Conservation (phyloP, 257 asterid genomes). For the Nyctanthes arbortristis region DNA sequence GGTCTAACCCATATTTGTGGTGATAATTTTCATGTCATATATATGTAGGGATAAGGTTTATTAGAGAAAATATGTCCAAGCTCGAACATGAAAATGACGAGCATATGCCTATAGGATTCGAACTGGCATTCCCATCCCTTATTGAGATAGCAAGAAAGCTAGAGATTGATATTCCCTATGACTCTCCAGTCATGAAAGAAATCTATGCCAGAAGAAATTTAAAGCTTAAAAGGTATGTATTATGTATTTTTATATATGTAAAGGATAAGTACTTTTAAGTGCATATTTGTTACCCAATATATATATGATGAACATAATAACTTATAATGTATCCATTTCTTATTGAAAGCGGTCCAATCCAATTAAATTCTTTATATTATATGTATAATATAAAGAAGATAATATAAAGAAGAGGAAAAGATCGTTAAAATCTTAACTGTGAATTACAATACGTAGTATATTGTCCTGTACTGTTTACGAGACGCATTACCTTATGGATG, state of each 20-base stretch:
- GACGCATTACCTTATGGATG: too few relatives aligned
- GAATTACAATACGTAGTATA: too few relatives aligned
- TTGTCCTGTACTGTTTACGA: not conserved
- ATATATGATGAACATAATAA: too few relatives aligned
- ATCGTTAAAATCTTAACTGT: too few relatives aligned
- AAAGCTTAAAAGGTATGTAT: conserved; percentile 69
- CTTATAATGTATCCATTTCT: too few relatives aligned
- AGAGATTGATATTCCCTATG: conserved; percentile 53
- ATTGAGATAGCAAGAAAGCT: conserved; percentile 62
- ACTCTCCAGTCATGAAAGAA: conserved; percentile 52
- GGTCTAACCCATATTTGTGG: not conserved
- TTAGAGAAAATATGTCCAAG: conserved; percentile 51
- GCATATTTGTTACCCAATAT: too few relatives aligned
- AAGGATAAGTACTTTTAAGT: not conserved
- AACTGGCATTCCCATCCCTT: conserved; percentile 85
- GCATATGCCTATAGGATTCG: conserved; percentile 95
- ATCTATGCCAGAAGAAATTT: conserved; percentile 55
- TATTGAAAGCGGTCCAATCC: too few relatives aligned
- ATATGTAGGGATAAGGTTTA: conserved; percentile 57
- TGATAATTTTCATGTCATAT: not conserved
- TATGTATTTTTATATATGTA: not conserved
- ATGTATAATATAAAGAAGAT: too few relatives aligned
- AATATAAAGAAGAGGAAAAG: not conserved
- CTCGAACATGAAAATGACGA: conserved; percentile 65
- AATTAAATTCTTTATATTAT: too few relatives aligned